Base-by-base conservation (phyloP, 495 filamentous ascomycete genomes). In the Thermothielavioides terrestris region DNA sequence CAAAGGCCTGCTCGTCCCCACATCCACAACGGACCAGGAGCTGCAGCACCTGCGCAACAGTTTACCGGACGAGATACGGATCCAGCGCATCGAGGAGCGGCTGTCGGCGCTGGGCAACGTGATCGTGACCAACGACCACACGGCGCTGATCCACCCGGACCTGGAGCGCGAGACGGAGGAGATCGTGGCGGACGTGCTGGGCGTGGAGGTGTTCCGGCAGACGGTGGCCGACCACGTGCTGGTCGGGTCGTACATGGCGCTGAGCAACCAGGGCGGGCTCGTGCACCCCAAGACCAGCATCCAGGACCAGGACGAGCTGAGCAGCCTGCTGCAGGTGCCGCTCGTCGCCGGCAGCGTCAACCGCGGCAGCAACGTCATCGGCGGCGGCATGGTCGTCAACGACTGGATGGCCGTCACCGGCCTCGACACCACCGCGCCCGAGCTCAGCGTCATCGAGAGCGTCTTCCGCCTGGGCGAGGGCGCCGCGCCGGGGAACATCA, bases 341-440 rank as follows among this genome's bases (percentile, higher is more conserved):
- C 80, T 98, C 2, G 92, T 98, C 2, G 92, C 92, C 0, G 92
- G 92, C 26, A 86, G 80, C 60, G 84, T 98, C 18, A 98, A 98
- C 69, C 79, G 92, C 49, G 94, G 92, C 28, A 86, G 80, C 52
- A 80, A 87, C 35, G 89, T 97, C n/a, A 88, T 98, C 26, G 92
- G 92, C 21, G 92, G 92, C 10, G 92, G 92, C 21, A 95, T 97
- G 88, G 92, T 98, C 9, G 92, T 98, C 48, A 98, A 98, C 64
- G 92, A 98, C 73, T 97, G 92, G 92, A 78, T 97, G 69, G 94
- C 92, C 8, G 87, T 98, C n/a, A 94, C 89, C 3, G 88, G 92
- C 9, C 71, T 96, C 38, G 94, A 97, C 63, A 98, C 92, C 12
- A 98, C 92, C 21, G 92, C 92, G 10, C 95, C 92, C 6, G 92